Base-by-base conservation (phyloP, 768 basidiomycete species). In the Xanthoconium stramineum region DNA sequence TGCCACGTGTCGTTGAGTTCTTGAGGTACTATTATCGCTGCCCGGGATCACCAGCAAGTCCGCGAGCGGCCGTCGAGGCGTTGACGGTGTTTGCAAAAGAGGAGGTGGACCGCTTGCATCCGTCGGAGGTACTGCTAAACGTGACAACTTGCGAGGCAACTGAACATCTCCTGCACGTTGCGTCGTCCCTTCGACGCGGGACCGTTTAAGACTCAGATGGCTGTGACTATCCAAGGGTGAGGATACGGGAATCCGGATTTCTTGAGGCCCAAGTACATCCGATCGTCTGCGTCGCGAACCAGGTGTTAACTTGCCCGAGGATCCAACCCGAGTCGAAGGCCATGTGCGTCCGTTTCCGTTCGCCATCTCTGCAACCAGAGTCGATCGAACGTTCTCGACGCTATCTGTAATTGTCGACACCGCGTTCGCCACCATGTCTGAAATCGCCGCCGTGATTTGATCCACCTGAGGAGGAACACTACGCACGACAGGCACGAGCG, bases 401-500 rank as follows among this genome's bases (percentile, higher is more conserved):
- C 36, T 45, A 8, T 33, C 52, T 8, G 61, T 60, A 53, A 69
- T 47, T 28, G 57, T 57, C 19, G 60, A 56, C n/a, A 63, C 53
- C 13, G 55, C 65, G 19, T 53, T 58, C 1, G 54, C 52, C 10
- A 71, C 57, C 59, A 52, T 52, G 20, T 65, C 63, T 0, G 61
- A 55, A 12, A 69, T 19, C 8, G 53, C 32, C 4, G 48, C 17
- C 53, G 65, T 70, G 50, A 64, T 55, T 35, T 63, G 65, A 13
- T 71, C 69, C 50, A 88, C 75, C 61, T 86, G 83, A 1, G 80
- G 66, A 1, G 85, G 82, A 19, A 89, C 60, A 10, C 81, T 72
- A 56, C 87, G 84, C 2, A 88, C 56, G 5, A 86, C 70, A 29
- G 88, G 85, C 3, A 86, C 68, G 15, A 90, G 68, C 8, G 88